Conservation (phyloP, 208 protist genomes). For the Crithidia sp. region DNA sequence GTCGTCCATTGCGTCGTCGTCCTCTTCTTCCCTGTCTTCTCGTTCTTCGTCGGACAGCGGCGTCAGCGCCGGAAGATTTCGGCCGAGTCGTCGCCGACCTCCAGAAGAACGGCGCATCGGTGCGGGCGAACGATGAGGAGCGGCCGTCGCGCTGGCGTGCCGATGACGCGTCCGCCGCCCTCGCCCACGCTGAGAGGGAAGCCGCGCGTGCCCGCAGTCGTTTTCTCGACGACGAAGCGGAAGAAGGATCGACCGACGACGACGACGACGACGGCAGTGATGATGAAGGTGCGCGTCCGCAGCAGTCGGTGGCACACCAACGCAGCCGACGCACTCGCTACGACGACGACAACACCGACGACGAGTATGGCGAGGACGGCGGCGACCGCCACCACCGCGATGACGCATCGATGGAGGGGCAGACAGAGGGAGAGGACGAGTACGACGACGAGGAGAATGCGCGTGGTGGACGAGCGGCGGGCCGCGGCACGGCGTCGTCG, state of each 20-base stretch:
- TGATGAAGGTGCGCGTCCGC: constrained; percentile 17
- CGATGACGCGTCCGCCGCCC: constrained; percentile 40
- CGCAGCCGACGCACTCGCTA: not conserved
- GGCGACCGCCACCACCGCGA: constrained; percentile 26
- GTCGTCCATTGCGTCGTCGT: constrained; percentile 23
- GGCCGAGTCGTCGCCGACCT: constrained; percentile 64
- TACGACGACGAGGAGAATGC: not conserved
- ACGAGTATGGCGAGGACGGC: constrained; percentile 31
- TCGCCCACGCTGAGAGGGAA: constrained; percentile 45
- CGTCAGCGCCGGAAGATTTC: constrained; percentile 58
- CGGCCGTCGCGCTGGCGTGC: constrained; percentile 71
- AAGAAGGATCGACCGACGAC: constrained; percentile 54
- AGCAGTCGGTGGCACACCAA: too few species aligned
- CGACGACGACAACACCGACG: not conserved
- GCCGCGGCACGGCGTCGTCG: not conserved
- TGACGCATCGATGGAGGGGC: constrained; percentile 12
- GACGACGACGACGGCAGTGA: constrained; percentile 33
- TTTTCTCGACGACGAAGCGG: constrained; percentile 86
- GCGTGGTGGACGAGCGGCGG: not conserved
- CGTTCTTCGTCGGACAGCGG: constrained; percentile 50
- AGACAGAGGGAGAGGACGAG: constrained; percentile 15
- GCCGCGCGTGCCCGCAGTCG: constrained; percentile 38
- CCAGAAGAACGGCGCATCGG: constrained; percentile 49
- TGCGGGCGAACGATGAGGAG: constrained; percentile 46
- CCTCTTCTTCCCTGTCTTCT: constrained; percentile 15